Evolutionary conservation across 2,329 filamentous ascomycete genomes (phyloP).

Genomic region (Mycosphaerella sp.): DNA sequence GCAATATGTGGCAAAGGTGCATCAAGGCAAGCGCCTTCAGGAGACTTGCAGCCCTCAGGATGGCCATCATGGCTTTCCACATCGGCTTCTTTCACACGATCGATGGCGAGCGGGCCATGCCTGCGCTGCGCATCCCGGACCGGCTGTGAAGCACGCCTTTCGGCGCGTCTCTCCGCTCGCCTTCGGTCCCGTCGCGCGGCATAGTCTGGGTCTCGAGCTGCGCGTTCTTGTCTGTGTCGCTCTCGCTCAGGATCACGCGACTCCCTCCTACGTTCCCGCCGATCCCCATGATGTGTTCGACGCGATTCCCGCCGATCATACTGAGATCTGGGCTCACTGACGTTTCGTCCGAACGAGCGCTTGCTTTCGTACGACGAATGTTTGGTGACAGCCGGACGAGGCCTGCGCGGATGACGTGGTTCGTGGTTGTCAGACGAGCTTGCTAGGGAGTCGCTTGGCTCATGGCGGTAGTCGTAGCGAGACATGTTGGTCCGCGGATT

Average conservation of each 20-base stretch:
- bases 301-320: background rate
- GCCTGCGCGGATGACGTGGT: background rate
- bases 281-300: background rate
- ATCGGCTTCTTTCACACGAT: background rate
- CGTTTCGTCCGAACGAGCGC: background rate
- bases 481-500: background rate
- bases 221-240: constrained; percentile 1
- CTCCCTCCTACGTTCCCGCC: background rate
- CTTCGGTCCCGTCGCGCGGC: constrained; percentile 4
- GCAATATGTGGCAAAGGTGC: background rate
- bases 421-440: background rate
- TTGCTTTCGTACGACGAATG: background rate
- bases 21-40: background rate
- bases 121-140: background rate
- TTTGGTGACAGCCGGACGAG: background rate
- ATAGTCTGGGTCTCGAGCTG: constrained; percentile 2
- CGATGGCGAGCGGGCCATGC: background rate
- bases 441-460: background rate
- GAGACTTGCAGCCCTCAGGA: background rate
- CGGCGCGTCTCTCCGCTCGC: constrained; percentile 6
- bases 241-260: constrained; percentile 8
- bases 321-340: background rate
- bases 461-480: background rate
- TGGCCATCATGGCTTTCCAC: background rate
- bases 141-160: constrained; percentile 1